These are phyloP conservation scores for Haberlea rhodopensis DNA, from an alignment of 257 asterid species.

Conservation along the genomic window DNA sequence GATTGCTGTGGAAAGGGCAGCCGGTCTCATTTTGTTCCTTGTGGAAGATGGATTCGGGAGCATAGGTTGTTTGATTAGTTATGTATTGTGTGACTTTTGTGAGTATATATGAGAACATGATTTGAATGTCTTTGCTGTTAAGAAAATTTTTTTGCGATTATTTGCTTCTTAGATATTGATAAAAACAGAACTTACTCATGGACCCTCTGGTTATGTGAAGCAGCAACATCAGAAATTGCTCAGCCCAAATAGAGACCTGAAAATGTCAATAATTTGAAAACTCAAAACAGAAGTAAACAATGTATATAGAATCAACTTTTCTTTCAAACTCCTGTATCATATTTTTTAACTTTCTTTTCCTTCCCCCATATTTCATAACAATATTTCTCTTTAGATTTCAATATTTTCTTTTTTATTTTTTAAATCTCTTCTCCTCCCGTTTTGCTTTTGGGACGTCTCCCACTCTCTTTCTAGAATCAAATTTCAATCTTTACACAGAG, in stretches of 20 bases:
- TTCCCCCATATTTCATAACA: constrained; percentile 22
- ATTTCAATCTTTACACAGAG: constrained; percentile 44
- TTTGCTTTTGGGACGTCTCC: constrained; percentile 72
- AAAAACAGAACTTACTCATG: too few relatives aligned
- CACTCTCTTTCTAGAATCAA: constrained; percentile 33
- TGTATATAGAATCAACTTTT: constrained; percentile 24
- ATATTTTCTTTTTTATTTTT: not conserved
- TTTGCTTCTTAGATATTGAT: too few relatives aligned
- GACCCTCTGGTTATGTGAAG: too few relatives aligned
- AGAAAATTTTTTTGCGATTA: too few relatives aligned
- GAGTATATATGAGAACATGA: not conserved
- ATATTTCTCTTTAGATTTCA: constrained; percentile 19
- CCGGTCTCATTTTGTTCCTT: constrained; percentile 69
- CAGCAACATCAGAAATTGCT: too few relatives aligned
- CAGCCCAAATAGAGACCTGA: not conserved
- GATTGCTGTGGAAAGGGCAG: constrained; percentile 80
- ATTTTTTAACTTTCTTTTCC: constrained; percentile 14
- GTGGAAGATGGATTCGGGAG: constrained; percentile 53
- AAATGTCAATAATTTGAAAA: not conserved
- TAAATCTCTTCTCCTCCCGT: not conserved
- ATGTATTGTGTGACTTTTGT: not conserved
- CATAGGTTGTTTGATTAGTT: constrained; percentile 22
- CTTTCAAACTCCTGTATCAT: constrained; percentile 28
- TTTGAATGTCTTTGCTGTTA: too few relatives aligned
- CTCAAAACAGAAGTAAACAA: not conserved